Base-by-base conservation (phyloP, 2,329 filamentous ascomycete genomes). In the Reticulascus tulasneorum region DNA sequence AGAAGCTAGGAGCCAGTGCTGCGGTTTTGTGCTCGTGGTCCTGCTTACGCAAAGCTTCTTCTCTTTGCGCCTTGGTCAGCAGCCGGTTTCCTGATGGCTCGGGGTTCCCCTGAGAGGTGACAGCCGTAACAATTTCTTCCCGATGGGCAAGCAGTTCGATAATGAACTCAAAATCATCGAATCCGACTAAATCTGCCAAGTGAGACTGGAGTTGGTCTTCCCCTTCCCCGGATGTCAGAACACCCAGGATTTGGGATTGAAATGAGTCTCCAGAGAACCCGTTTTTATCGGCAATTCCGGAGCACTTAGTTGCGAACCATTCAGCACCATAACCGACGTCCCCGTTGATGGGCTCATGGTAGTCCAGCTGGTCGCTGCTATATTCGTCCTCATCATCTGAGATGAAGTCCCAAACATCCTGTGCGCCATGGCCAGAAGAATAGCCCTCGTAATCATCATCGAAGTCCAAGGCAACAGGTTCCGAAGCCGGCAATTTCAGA, bases 381-480 rank as follows among this genome's bases (percentile, higher is more conserved):
- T 60, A 70, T 7, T 75, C 69, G 37, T 82, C 82, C 17, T 84
- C 82, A 31, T 75, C 74, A 33, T 90, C 84, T 40, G 82, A 88
- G 53, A 94, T 87, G 40, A 94, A 80, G 56, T 96, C 90, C 91
- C 91, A 96, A 9, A 96, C 82, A 61, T 96, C 89, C 40, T 91
- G 85, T 6, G 78, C 77, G 13, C 75, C 79, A 27, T 75, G 78
- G 6, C 77, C 77, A 3, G 73, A 75, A 2, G 67, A 71, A 45
- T 71, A 70, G 10, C 64, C 66, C 19, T 70, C 69, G 20, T 75
- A 68, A 22, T 86, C 82, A 8, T 87, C 79, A 44, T 86, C 81
- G 33, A 82, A 63, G 27, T 82, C 62, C 35, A 80, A 73, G 10
- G 73, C 65, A 13, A 66, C 64, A 3, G 52, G 45, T 9, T 37